A percentile compares a stretch with the other conserved stretches of the same genome.
phyloP scores from a whole-genome alignment of 345 rosid species.

The Combretum micranthum region DNA sequence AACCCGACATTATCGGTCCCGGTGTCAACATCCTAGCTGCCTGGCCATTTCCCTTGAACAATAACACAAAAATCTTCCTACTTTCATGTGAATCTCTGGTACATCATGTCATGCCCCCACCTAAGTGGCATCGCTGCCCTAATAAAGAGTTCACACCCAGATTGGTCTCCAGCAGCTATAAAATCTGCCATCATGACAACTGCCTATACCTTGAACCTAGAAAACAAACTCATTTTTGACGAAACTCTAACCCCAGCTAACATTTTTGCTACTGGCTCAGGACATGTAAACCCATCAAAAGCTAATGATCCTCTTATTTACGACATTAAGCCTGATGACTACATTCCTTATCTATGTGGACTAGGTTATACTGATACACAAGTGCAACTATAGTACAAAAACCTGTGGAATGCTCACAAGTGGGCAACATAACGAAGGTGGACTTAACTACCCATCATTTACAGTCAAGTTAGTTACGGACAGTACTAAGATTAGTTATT shows the following conservation, averaged over 20 bases:
- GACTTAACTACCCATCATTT: constrained; percentile 26
- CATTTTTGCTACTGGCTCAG: constrained; percentile 55
- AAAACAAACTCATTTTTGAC: constrained; percentile 31
- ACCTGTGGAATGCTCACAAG: constrained; percentile 15
- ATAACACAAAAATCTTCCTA: constrained; percentile 8
- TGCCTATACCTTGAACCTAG: constrained; percentile 17
- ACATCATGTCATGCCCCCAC: constrained; percentile 57
- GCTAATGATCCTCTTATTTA: constrained; percentile 54
- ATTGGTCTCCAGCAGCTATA: constrained; percentile 41
- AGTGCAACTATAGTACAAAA: constrained; percentile 11
- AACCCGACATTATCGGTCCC: constrained; percentile 41
- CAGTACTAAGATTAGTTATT: neutral
- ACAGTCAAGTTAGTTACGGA: neutral
- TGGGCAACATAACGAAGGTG: constrained; percentile 12
- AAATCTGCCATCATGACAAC: constrained; percentile 47
- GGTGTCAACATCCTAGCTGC: constrained; percentile 32
- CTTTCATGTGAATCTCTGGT: constrained; percentile 29
- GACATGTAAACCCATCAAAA: constrained; percentile 46
- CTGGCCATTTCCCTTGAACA: constrained; percentile 23
- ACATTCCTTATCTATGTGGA: constrained; percentile 39
- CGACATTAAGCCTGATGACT: constrained; percentile 38
- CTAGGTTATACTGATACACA: constrained; percentile 26
- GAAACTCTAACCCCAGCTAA: constrained; percentile 38
- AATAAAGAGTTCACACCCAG: constrained; percentile 33
- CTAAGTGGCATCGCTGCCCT: constrained; percentile 41